Percentiles rank a stretch among this genome's conserved stretches.
Evolutionary conservation across 495 filamentous ascomycete genomes (phyloP).

Genomic region (Stereocaulon alpinum): DNA sequence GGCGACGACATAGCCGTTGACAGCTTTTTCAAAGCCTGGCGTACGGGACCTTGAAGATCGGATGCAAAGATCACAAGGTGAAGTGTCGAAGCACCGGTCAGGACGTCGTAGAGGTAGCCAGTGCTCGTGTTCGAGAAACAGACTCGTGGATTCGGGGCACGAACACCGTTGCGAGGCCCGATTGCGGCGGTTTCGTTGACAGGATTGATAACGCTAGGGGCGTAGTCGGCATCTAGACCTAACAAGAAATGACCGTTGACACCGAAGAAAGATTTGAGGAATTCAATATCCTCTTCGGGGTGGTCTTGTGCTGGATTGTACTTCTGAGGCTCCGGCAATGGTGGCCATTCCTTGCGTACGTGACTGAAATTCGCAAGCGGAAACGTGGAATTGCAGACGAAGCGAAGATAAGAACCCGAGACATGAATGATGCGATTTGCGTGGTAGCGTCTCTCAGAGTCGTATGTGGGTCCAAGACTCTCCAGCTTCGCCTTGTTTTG

Average conservation of each 20-base stretch:
- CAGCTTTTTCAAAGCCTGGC: slow-evolving; percentile 19
- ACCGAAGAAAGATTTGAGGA: background rate
- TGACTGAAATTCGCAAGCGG: background rate
- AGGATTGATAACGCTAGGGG: background rate
- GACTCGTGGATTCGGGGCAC: slow-evolving; percentile 28
- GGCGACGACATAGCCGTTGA: slow-evolving; percentile 5
- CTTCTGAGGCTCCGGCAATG: background rate
- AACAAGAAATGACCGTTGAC: background rate
- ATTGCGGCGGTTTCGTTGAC: background rate
- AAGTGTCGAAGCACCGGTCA: slow-evolving; percentile 22
- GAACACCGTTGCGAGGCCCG: slow-evolving; percentile 21
- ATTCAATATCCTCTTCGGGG: background rate
- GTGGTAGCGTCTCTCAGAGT: slow-evolving; percentile 26
- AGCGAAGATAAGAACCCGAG: slow-evolving; percentile 29
- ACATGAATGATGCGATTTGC: slow-evolving; percentile 27
- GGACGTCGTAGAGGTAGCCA: slow-evolving; percentile 29
- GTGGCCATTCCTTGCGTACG: background rate
- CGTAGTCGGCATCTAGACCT: background rate
- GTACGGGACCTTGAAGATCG: slow-evolving; percentile 21
- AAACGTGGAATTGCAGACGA: slow-evolving; percentile 26
- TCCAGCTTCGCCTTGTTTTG: slow-evolving; percentile 13
- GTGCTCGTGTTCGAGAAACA: slow-evolving; percentile 21
- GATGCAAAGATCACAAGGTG: slow-evolving; percentile 29
- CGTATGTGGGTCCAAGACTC: slow-evolving; percentile 28
- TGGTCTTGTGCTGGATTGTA: background rate